Evolutionary conservation across 495 filamentous ascomycete species (phyloP), one percentile per base, ranked within the genome.

Genomic region (Hypoxylon perforatum): DNA sequence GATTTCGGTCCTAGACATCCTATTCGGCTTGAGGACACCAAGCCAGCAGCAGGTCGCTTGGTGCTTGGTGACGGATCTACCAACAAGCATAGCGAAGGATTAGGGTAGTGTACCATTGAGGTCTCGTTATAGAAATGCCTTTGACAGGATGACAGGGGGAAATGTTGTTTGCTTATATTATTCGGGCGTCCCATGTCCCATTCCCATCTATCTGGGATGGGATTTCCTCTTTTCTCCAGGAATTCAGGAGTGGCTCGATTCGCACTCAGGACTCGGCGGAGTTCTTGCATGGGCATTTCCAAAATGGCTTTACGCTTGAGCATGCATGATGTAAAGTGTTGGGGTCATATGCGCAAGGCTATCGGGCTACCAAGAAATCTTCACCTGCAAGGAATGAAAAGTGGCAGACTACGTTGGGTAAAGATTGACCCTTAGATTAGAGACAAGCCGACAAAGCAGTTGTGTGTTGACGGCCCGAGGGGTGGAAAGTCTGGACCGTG

Each of bases 401-500:
- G 35, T 30, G 52, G 41, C n/a, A n/a, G 19, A 4, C 65, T 46
- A 4, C 25, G 39, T 65, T 61, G 21, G 61, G 61, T 4, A 60
- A 69, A 14, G 61, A 64, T 66, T 49, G 8, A 22, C 62, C 35
- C 15, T 51, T 28, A 17, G 41, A 33, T 5, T 33, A 9, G 8
- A 9, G 7, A 9, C 30, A 9, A 33, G 11, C 67, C 67, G 67
- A 66, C 14, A 46, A 39, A 54, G 22, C 19, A 33, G 47, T 49
- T 30, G 8, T 56, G 15, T 45, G 28, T 38, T 52, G 42, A 46
- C 67, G 67, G 67, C 11, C 67, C 67, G 67, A 70, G 67, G 45
- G 46, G 46, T 33, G 15, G 56, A 47, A 39, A 66, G 57, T 67
- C 67, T 53, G 28, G 67, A 66, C 62, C 67, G 44, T 1, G 35